Evolutionary conservation across 148 eudicot genomes (phyloP).

Genomic region (Agrostemma githago): DNA sequence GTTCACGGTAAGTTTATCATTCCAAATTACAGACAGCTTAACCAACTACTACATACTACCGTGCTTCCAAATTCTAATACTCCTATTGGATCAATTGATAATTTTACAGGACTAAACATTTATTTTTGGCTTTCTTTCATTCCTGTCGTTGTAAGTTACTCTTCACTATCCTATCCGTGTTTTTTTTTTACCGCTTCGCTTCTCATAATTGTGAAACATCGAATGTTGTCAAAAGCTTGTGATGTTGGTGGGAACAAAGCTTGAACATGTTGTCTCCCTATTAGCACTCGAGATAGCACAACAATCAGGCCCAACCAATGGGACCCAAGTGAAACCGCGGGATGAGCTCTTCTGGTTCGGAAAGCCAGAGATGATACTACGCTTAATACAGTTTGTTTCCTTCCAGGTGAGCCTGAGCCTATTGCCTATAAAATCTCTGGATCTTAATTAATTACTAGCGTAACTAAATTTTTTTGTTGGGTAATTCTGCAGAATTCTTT

Average conservation of each 20-base stretch:
- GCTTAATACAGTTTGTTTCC: conserved; percentile 82
- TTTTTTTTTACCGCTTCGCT: background rate
- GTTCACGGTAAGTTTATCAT: conserved; percentile 58
- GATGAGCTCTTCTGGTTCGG: conserved; percentile 97
- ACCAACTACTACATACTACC: background rate
- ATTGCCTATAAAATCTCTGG: background rate
- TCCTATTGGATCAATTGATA: background rate
- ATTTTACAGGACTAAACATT: conserved; percentile 71
- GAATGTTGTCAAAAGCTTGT: conserved; percentile 55
- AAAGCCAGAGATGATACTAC: conserved; percentile 74
- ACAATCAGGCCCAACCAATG: conserved; percentile 49
- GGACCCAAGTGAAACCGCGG: conserved; percentile 85
- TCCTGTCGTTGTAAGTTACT: conserved; percentile 74
- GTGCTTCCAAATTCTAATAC: background rate
- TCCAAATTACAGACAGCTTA: background rate
- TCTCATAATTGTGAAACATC: background rate
- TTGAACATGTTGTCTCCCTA: conserved; percentile 92
- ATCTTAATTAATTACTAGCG: background rate
- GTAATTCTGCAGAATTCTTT: conserved; percentile 74
- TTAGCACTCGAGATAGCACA: conserved; percentile 80
- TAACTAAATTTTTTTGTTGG: conserved; percentile 12
- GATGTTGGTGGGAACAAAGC: conserved; percentile 95
- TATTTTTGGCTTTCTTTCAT: conserved; percentile 97
- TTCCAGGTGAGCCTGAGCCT: conserved; percentile 67
- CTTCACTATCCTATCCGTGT: background rate